Conservation (phyloP, 805 yeast genomes). For the Candida arabinofermentans region DNA sequence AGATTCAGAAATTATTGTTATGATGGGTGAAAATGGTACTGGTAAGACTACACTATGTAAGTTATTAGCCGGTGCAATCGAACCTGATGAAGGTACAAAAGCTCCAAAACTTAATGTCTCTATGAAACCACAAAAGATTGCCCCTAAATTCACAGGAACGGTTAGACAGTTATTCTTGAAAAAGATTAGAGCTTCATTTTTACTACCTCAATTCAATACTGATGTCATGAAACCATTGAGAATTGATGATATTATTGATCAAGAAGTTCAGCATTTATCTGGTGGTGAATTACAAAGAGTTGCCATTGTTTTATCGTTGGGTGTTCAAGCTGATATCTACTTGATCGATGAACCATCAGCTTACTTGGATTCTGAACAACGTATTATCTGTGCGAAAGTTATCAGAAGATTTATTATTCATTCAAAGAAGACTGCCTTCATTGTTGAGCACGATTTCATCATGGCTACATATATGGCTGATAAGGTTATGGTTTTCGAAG, state of each 20-base stretch:
- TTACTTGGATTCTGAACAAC: constrained; percentile 97
- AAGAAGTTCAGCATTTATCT: constrained; percentile 94
- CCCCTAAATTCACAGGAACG: constrained; percentile 98
- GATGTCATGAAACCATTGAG: constrained; percentile 95
- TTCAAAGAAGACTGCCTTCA: constrained; percentile 96
- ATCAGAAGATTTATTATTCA: constrained; percentile 95
- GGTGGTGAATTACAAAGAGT: constrained; percentile 99
- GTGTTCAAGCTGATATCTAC: constrained; percentile 93
- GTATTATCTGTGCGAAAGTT: constrained; percentile 98
- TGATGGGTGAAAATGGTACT: constrained; percentile 99
- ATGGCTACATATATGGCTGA: constrained; percentile 99
- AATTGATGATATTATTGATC: constrained; percentile 92
- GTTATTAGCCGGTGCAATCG: constrained; percentile 86
- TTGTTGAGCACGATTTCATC: constrained; percentile 99
- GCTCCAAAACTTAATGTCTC: constrained; percentile 89
- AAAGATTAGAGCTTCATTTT: constrained; percentile 89
- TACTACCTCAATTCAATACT: constrained; percentile 96
- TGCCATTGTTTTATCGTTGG: constrained; percentile 92
- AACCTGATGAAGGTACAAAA: constrained; percentile 76
- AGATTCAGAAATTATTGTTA: constrained; percentile 93
- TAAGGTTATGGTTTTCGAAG: constrained; percentile 97
- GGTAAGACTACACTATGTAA: constrained; percentile 98
- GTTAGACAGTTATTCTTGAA: constrained; percentile 96
- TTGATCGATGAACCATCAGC: constrained; percentile 99
- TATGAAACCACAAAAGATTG: constrained; percentile 99